Evolutionary conservation across 2,329 filamentous ascomycete species (phyloP), one percentile per base, ranked within the genome.

Genomic region (Ophiostoma ulmi): DNA sequence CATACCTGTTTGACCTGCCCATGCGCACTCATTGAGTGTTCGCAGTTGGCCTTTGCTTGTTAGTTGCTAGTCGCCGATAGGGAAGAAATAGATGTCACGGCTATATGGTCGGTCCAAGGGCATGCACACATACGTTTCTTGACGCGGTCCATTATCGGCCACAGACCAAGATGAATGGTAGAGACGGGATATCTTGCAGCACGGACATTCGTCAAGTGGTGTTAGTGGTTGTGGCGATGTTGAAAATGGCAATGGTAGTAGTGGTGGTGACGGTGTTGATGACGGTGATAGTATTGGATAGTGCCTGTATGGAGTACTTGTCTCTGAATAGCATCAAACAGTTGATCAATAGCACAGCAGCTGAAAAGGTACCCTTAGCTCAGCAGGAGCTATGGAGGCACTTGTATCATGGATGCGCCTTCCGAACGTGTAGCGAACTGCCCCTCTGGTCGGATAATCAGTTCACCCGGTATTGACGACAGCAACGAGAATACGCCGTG

Each of bases 1-100:
- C 79, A 73, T 78, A 97, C 94, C 92, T 84, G 87, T 89, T 77
- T 97, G 92, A 77, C 93, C 94, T 78, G 91, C 86, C 95, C 95
- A 99, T 73, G 91, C 92, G 81, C 88, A 88, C 78, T 89, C 86
- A 80, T 99, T 99, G 77, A 96, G 84, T 82, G 91, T 87, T 84
- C 93, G 92, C 82, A 98, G 86, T 84, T 97, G 92, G 83, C 93
- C 93, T 97, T 39, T 7, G 11, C 61, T 72, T 72, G 70, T 79
- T 72, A 79, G 76, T 44, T 41, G 39, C n/a, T 39, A n/a, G 44
- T n/a, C n/a, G 44, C 44, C 31, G 31, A 31, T 14, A 14, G 31
- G 20, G 31, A 20, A 41, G n/a, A 14, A 36, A 48, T 8, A 58
- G 38, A 63, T 36, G 52, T 22, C 52, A 26, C 5, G 8, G 52